Evolutionary conservation across 305 asterid species (phyloP).

Genomic region (Rubia tinctorum): DNA sequence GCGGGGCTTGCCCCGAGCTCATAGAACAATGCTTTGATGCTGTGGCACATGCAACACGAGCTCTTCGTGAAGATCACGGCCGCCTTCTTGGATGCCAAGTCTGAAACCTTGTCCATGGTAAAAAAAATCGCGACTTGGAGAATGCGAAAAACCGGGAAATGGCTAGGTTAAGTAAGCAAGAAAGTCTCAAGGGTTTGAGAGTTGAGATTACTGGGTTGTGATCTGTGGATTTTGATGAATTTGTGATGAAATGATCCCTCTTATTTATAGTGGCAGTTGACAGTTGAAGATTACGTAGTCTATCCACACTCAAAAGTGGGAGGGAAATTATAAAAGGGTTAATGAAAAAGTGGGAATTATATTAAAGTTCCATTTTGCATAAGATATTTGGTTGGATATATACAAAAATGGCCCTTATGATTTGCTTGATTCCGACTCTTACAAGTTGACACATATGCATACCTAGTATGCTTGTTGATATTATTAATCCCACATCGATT

Average conservation of each 20-base stretch:
- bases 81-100: constrained; percentile 37
- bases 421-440: constrained; percentile 24
- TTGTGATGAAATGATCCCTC: constrained; percentile 8
- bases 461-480: background rate
- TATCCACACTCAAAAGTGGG: constrained; percentile 13
- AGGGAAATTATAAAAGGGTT: background rate
- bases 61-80: constrained; percentile 44
- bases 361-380: background rate
- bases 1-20: constrained; percentile 41
- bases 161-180: background rate
- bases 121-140: too few species aligned
- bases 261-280: constrained; percentile 33
- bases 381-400: constrained; percentile 22
- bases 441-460: constrained; percentile 21
- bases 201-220: background rate
- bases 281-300: constrained; percentile 19
- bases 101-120: constrained; percentile 30
- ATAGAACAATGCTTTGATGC: constrained; percentile 39
- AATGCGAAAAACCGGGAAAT: too few species aligned
- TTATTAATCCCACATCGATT: background rate
- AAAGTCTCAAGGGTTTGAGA: background rate
- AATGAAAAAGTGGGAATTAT: constrained; percentile 5
- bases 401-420: constrained; percentile 14
- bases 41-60: constrained; percentile 43
- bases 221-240: constrained; percentile 14